A percentile compares a stretch with the other conserved stretches of the same genome.
phyloP scores from a whole-genome alignment of 495 filamentous ascomycete genomes.

The Trichoderma reesei region DNA sequence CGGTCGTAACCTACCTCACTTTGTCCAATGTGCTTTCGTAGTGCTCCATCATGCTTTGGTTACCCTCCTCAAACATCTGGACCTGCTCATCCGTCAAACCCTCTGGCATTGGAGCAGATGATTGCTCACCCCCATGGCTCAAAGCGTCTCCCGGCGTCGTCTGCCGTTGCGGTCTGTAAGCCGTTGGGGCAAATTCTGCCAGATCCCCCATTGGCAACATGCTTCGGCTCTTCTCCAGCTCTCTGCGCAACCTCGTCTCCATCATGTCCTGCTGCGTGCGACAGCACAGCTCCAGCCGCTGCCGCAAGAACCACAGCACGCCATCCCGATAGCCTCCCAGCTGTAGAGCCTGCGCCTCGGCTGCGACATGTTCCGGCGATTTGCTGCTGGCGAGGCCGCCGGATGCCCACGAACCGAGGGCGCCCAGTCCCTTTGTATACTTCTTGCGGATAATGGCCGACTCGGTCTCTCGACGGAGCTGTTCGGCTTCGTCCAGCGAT shows the following conservation, averaged over 20 bases:
- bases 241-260: conserved; percentile 71
- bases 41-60: conserved; percentile 82
- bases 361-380: conserved; percentile 52
- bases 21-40: conserved; percentile 87
- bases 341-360: conserved; percentile 55
- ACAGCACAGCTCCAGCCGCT: conserved; percentile 62
- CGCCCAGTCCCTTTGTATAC: conserved; percentile 49
- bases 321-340: conserved; percentile 61
- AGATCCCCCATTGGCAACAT: conserved; percentile 48
- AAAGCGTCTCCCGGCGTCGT: conserved; percentile 14
- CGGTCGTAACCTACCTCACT: conserved; percentile 57
- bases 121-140: conserved; percentile 39
- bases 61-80: conserved; percentile 89
- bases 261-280: conserved; percentile 81
- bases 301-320: conserved; percentile 71
- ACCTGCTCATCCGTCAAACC: conserved; percentile 66
- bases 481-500: conserved; percentile 69
- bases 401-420: conserved; percentile 64
- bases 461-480: conserved; percentile 66
- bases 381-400: conserved; percentile 25
- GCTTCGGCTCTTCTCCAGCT: conserved; percentile 82
- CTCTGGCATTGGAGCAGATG: background rate
- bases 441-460: conserved; percentile 56
- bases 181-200: conserved; percentile 13
- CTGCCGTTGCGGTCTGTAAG: conserved; percentile 10